Base-by-base conservation (phyloP, 1,284 basidiomycete genomes). In the Boletus smithii region DNA sequence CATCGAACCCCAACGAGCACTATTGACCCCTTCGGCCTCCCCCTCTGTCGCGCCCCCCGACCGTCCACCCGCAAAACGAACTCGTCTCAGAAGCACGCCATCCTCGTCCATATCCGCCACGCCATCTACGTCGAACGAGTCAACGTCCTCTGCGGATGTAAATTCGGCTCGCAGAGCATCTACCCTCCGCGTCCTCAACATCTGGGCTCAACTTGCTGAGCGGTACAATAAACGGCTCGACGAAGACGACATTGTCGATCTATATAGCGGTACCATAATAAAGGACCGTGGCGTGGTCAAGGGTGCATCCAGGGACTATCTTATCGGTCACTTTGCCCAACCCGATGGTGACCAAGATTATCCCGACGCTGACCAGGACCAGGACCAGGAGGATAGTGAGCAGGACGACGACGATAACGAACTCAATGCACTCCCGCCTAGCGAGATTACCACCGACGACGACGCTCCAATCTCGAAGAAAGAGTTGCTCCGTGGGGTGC, bases 221-320 rank as follows among this genome's bases (percentile, higher is more conserved):
- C 76, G 82, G 34, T 85, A 88, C 60, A 74, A 75, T 30, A 74
- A 77, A 42, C 72, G 73, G 32, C 67, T 88, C 23, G 84, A 87
- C 53, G 80, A 88, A 57, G 86, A 89, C 63, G 87, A 89, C 59
- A 82, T 88, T 41, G 73, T 89, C 29, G 82, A 89, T 59, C 65
- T 89, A 3, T 67, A 70, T 40, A 79, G 78, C 8, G 74, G 72
- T 17, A 63, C 75, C 46, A 70, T 89, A 32, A 67, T 85, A 45
- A 79, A 78, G 57, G 83, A 89, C 61, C 76, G 83, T 48, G 87
- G 87, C 3, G 74, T 85, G 6, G 67, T 85, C 33, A 74, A 78
- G 38, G 64, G 65, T 11, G 64, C 73, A 16, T 55, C 60, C 32
- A 67, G 65, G 35, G 64, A 63, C 17, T 75, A 69, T 55, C 61